These are phyloP conservation scores for Kuraishia cidri DNA, from an alignment of 805 yeast species.

Conservation along the genomic window DNA sequence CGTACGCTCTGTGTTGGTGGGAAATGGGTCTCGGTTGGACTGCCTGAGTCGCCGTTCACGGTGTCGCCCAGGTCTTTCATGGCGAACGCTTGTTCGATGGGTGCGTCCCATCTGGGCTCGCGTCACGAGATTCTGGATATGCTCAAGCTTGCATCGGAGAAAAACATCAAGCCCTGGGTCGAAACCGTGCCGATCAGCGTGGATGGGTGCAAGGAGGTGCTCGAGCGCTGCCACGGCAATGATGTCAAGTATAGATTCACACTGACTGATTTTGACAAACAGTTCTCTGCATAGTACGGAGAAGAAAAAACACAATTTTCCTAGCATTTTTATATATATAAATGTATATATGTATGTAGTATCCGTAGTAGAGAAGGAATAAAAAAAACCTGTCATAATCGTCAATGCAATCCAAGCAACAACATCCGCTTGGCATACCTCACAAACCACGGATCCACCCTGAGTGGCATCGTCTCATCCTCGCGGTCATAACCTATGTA, in stretches of 20 bases:
- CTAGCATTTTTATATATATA: no score
- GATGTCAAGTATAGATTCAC: conserved; percentile 61
- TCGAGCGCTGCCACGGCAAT: conserved; percentile 42
- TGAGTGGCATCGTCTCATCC: conserved; percentile 7
- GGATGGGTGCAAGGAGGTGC: conserved; percentile 43
- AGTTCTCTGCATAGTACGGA: no score
- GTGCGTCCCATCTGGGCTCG: conserved; percentile 54
- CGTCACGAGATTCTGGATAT: conserved; percentile 58
- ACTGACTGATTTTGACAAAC: conserved; percentile 44
- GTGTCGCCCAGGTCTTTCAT: conserved; percentile 32
- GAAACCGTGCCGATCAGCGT: conserved; percentile 48
- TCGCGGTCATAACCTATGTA: conserved; percentile 3
- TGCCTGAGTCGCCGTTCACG: conserved; percentile 42
- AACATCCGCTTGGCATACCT: conserved; percentile 3
- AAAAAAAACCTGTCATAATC: no score
- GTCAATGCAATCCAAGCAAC: no score
- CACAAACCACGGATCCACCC: conserved; percentile 9
- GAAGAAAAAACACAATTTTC: no score
- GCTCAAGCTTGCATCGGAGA: conserved; percentile 56
- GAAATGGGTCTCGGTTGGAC: conserved; percentile 55
- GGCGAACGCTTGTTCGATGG: conserved; percentile 39
- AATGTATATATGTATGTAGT: no score
- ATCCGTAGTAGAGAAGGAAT: no score
- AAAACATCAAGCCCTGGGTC: conserved; percentile 52
- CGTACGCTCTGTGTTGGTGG: conserved; percentile 47